Evolutionary conservation across 2,329 filamentous ascomycete genomes (phyloP).

Genomic region (Alternaria novae-zelandiae): DNA sequence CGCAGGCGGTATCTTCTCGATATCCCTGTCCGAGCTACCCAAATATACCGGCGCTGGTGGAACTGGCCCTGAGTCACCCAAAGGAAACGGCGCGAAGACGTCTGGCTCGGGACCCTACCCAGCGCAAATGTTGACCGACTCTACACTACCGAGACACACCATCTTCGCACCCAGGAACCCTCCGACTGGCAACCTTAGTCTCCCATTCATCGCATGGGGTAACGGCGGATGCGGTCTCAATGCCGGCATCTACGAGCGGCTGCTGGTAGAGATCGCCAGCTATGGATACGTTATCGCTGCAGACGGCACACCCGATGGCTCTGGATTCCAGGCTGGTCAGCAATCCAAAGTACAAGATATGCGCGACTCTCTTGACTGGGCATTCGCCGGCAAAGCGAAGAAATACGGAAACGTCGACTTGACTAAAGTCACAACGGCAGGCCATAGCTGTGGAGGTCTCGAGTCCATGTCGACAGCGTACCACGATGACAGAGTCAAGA

Average conservation of each 20-base stretch:
- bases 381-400: slow-evolving; percentile 19
- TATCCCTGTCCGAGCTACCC: slow-evolving; percentile 23
- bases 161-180: slow-evolving; percentile 23
- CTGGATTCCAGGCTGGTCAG: neutral
- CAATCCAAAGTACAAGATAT: slow-evolving; percentile 31
- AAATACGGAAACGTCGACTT: slow-evolving; percentile 29
- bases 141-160: slow-evolving; percentile 22
- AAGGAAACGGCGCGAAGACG: slow-evolving; percentile 16
- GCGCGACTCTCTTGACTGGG: slow-evolving; percentile 28
- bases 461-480: slow-evolving; percentile 27
- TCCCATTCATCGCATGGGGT: slow-evolving; percentile 30
- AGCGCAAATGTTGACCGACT: slow-evolving; percentile 23
- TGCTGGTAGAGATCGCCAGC: slow-evolving; percentile 26
- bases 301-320: slow-evolving; percentile 20
- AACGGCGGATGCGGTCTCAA: slow-evolving; percentile 24
- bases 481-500: slow-evolving; percentile 24
- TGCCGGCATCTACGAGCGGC: slow-evolving; percentile 20
- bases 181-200: slow-evolving; percentile 18
- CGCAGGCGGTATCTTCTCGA: slow-evolving; percentile 29
- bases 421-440: slow-evolving; percentile 24
- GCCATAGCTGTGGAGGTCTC: slow-evolving; percentile 26
- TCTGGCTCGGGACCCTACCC: slow-evolving; percentile 29
- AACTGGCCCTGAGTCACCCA: slow-evolving; percentile 13
- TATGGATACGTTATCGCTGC: slow-evolving; percentile 29
- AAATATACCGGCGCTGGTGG: slow-evolving; percentile 18